Evolutionary conservation across 2,329 filamentous ascomycete species (phyloP), one percentile per base, ranked within the genome.

Genomic region (Colletotrichum sp.): DNA sequence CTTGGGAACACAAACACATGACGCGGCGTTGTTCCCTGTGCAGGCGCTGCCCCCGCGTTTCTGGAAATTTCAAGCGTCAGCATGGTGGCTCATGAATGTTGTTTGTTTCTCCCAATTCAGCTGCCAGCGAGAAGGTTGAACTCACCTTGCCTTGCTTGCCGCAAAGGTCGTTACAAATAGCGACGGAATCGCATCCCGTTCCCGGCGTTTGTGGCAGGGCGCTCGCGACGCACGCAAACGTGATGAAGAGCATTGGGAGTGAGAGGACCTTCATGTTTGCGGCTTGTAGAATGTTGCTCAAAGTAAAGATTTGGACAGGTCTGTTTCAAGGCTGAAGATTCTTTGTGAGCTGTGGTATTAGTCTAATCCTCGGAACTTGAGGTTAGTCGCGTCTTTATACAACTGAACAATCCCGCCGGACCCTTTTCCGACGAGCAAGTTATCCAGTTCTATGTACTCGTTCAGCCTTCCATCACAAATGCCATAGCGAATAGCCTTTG

Each of bases 131-230:
- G n/a, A 21, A 43, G 21, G 2, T 29, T 13, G 24, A 21, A 43
- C 54, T 62, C 5, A 21, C 36, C 55, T 34, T 13, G 18, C 66
- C 66, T 4, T 61, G 21, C 55, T 68, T 47, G 1, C 36, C 66
- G 11, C 66, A 68, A 15, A 61, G 18, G 1, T 68, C 66, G 18
- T 68, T 33, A 2, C 66, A 68, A 33, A 68, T 51, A 1, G 66
- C 66, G 27, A 68, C 66, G 15, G 66, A 68, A 24, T 68, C 36
- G 36, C 66, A 68, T 1, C 66, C 34, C 3, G 2, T 2, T 47
- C 11, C 3, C 3, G 33, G 54, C 11, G 13, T 16, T 24, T 61
- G 55, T 6, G 66, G 66, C 2, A 68, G 34, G 29, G 36, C 62
- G 62, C 27, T 64, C 3, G 36, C 62, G 2, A 64, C 33, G 31